Evolutionary conservation across 306 rosid species (phyloP), one percentile per base, ranked within the genome.

Genomic region (Quercus agrifolia): DNA sequence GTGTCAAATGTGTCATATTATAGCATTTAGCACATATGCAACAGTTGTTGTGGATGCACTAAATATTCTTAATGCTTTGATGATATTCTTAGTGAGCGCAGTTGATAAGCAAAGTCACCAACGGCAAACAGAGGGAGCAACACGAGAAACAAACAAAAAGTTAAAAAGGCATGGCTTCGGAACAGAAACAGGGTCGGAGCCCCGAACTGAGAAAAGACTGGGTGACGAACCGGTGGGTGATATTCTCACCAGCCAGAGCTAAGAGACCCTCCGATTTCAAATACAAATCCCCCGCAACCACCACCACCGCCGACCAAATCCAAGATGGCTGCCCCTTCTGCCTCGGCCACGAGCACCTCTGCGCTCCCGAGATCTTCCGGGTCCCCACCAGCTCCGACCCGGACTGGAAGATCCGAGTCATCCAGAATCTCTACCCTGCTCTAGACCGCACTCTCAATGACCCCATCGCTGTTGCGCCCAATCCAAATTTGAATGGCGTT

Each of bases 281-380:
- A 73, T 83, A 86, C 81, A 88, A 88, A 46, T 76, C 85, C 44
- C 86, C 86, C 4, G 17, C 84, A 0, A 68, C 71, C 14, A 49
- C 15, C 12, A 46, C 61, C 71, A 35, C 27, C 54, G 41, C 27
- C 85, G 82, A 31, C 54, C 54, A 49, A 49, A 49, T 10, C 54
- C 54, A 49, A 49, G 54, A 49, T 49, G 38, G 61, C 25, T 88
- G 91, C 78, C 87, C 91, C 77, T 88, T 88, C 84, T 88, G 91
- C 76, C 73, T 82, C 27, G 89, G 91, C 79, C 84, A 69, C 64
- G 91, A 88, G 78, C 89, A 88, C 77, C 76, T 78, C 17, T 85
- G 91, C 30, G 91, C 91, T 35, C 91, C 91, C 46, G 89, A 88
- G 75, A 85, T 85, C 80, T 85, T 88, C 73, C 85, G 91, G 38